Evolutionary conservation across 495 filamentous ascomycete species (phyloP).

Genomic region (Hypoxylon fragiforme): DNA sequence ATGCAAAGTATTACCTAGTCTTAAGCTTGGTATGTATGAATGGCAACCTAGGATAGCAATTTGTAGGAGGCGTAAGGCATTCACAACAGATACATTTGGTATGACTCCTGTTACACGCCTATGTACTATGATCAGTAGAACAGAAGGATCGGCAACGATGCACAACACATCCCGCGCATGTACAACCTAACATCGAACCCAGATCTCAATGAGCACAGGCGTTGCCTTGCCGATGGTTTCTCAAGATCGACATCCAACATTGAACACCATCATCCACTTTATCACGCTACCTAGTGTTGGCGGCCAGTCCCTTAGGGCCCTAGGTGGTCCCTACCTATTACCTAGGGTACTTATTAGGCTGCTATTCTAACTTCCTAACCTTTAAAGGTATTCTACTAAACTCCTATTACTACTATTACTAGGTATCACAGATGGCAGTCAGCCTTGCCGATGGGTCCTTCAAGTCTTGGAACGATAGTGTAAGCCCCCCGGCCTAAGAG

Average conservation of each 20-base stretch:
- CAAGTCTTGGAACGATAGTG: constrained; percentile 6
- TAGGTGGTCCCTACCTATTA: no score
- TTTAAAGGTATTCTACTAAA: no score
- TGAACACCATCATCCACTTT: constrained; percentile 11
- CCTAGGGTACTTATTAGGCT: no score
- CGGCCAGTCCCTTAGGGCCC: no score
- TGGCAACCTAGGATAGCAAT: constrained; percentile 18
- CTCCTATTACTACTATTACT: no score
- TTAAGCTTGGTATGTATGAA: constrained; percentile 6
- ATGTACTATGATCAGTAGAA: neutral
- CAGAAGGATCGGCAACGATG: constrained; percentile 5
- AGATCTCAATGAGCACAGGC: constrained; percentile 20
- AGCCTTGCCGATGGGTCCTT: constrained; percentile 30
- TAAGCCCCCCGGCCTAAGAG: constrained; percentile 15
- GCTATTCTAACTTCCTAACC: no score
- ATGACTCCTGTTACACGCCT: constrained; percentile 15
- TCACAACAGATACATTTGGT: constrained; percentile 7
- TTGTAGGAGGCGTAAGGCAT: constrained; percentile 21
- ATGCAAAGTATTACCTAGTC: no score
- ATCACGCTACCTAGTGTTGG: no score
- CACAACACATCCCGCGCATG: constrained; percentile 14
- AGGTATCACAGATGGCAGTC: constrained; percentile 12
- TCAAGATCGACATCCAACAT: constrained; percentile 26
- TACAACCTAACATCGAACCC: constrained; percentile 11
- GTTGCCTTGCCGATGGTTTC: constrained; percentile 23